phyloP scores from a whole-genome alignment of 2,329 filamentous ascomycete species.

The Aspergillus vadensis region DNA sequence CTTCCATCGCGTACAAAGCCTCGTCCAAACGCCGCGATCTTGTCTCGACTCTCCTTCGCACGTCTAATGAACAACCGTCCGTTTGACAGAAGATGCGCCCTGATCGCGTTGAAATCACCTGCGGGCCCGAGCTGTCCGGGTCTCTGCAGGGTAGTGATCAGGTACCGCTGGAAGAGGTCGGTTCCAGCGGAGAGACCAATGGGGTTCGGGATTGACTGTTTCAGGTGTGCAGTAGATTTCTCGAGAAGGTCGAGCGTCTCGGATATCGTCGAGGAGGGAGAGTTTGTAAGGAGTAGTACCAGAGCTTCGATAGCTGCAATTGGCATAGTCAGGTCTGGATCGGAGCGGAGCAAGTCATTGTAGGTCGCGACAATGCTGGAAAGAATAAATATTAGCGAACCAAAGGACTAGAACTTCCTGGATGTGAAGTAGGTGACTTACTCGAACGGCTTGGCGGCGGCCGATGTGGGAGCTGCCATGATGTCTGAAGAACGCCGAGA shows the following conservation, averaged over 20 bases:
- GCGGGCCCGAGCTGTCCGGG: conserved; percentile 53
- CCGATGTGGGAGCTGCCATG: conserved; percentile 34
- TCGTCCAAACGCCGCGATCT: conserved; percentile 77
- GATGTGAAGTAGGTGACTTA: conserved; percentile 24
- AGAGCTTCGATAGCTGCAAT: conserved; percentile 92
- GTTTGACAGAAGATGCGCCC: conserved; percentile 81
- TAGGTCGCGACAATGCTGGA: conserved; percentile 65
- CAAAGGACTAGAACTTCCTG: not conserved
- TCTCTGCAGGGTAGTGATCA: conserved; percentile 71
- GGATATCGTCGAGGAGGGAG: conserved; percentile 81
- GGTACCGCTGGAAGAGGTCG: conserved; percentile 91
- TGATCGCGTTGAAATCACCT: conserved; percentile 78
- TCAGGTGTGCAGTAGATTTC: conserved; percentile 74
- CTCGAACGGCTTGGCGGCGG: conserved; percentile 41
- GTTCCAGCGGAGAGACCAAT: conserved; percentile 92
- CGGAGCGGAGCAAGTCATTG: conserved; percentile 63
- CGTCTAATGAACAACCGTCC: conserved; percentile 82
- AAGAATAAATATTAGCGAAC: conserved; percentile 20
- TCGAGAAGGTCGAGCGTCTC: conserved; percentile 88
- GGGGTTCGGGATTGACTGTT: conserved; percentile 78
- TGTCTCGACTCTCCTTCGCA: conserved; percentile 80
- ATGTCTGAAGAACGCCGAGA: conserved; percentile 11
- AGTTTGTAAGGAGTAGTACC: conserved; percentile 79
- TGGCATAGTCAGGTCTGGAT: conserved; percentile 89
- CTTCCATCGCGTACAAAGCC: conserved; percentile 76